Conservation (phyloP, 1,139 yeast species). For the Schwanniomyces etchellsii region DNA sequence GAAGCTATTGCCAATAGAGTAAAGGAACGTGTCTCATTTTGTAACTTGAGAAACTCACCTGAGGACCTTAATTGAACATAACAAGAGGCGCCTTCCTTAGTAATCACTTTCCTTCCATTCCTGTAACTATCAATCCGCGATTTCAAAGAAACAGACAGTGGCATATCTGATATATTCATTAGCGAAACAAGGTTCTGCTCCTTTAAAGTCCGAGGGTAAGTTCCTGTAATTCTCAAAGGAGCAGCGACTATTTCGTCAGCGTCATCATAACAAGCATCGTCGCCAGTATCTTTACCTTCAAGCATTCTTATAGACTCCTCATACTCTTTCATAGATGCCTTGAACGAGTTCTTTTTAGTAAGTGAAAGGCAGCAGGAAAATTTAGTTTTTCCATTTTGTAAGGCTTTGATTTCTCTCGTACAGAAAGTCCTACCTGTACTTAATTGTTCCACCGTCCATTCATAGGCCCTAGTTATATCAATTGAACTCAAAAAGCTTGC, state of each 20-base stretch:
- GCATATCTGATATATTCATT: background rate
- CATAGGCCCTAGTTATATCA: slow-evolving; percentile 13
- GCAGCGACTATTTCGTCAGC: slow-evolving; percentile 13
- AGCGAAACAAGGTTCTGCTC: slow-evolving; percentile 10
- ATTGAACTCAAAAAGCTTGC: slow-evolving; percentile 27
- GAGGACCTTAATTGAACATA: no score
- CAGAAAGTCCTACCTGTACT: slow-evolving; percentile 55
- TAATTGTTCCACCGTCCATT: slow-evolving; percentile 30
- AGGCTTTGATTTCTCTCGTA: slow-evolving; percentile 53
- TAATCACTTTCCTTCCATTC: no score
- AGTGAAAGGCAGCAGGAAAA: slow-evolving; percentile 54
- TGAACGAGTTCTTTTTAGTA: slow-evolving; percentile 27
- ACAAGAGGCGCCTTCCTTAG: background rate
- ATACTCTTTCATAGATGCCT: slow-evolving; percentile 17
- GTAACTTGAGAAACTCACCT: no score
- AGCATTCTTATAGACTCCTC: slow-evolving; percentile 15
- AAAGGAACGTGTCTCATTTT: background rate
- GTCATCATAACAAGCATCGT: no score
- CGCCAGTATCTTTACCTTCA: slow-evolving; percentile 16
- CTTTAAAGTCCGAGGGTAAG: slow-evolving; percentile 27
- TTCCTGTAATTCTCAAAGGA: slow-evolving; percentile 36
- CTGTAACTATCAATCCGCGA: no score
- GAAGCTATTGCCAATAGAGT: background rate
- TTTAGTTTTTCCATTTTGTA: slow-evolving; percentile 45
- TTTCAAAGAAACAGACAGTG: background rate